Percentiles rank a stretch among this genome's conserved stretches.
Conservation (phyloP, 1,139 yeast species). For the Sugiyamaella grinbergsii region DNA sequence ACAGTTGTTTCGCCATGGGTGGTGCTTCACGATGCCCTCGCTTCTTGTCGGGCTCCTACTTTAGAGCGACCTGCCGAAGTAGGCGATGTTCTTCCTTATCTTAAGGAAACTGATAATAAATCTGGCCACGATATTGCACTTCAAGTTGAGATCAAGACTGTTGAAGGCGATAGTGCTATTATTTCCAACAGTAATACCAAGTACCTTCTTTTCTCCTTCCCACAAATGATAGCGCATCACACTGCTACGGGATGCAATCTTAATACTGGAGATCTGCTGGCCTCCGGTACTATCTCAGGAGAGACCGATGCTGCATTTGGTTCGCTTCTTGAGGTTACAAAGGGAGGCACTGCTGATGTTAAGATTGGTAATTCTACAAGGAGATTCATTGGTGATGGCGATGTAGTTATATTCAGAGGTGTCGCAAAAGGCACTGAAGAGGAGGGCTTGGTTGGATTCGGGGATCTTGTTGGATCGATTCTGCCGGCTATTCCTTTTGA, state of each 20-base stretch:
- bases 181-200: constrained; percentile 27
- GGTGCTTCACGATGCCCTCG: constrained; percentile 34
- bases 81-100: constrained; percentile 27
- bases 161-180: constrained; percentile 21
- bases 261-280: constrained; percentile 35
- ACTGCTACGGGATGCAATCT: constrained; percentile 36
- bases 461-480: constrained; percentile 29
- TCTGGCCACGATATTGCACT: constrained; percentile 30
- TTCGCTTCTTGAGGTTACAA: constrained; percentile 33
- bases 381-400: constrained; percentile 33
- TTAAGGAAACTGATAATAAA: constrained; percentile 25
- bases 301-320: constrained; percentile 27
- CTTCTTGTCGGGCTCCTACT: constrained; percentile 25
- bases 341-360: constrained; percentile 29
- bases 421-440: constrained; percentile 24
- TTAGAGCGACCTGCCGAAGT: constrained; percentile 26
- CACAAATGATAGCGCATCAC: constrained; percentile 38
- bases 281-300: constrained; percentile 38
- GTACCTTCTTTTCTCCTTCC: constrained; percentile 34
- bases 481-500: constrained; percentile 43
- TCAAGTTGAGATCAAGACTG: constrained; percentile 27
- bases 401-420: constrained; percentile 30
- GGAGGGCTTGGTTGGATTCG: constrained; percentile 31
- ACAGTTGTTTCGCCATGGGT: constrained; percentile 37
- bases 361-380: constrained; percentile 25